These are phyloP conservation scores for Boletus pseudopeckii DNA, from an alignment of 768 basidiomycete species.

Conservation along the genomic window DNA sequence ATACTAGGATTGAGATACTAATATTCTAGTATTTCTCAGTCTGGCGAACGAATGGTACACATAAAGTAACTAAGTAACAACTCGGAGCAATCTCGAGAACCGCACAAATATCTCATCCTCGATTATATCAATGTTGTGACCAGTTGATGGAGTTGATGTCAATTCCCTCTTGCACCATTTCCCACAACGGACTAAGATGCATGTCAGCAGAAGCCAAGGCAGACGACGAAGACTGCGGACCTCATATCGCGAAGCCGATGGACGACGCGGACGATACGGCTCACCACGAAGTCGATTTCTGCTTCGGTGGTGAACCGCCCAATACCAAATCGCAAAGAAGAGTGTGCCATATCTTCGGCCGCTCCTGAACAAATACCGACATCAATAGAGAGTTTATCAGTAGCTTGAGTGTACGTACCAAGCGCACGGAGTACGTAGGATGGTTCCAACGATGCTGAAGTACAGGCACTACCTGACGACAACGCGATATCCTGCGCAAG, in stretches of 20 bases:
- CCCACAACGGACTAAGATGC: conserved; percentile 81
- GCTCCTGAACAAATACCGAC: conserved; percentile 51
- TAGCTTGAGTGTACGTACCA: conserved; percentile 43
- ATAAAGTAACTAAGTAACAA: conserved; percentile 6
- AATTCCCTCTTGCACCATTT: conserved; percentile 99
- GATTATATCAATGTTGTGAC: conserved; percentile 55
- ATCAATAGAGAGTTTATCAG: background rate
- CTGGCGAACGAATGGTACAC: conserved; percentile 10
- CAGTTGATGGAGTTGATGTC: conserved; percentile 94
- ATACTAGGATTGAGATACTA: background rate
- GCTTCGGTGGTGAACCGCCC: conserved; percentile 98
- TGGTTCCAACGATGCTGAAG: conserved; percentile 96
- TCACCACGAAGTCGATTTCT: conserved; percentile 92
- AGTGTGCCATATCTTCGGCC: conserved; percentile 99
- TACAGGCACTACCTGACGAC: conserved; percentile 97
- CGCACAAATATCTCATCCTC: background rate
- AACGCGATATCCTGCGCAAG: conserved; percentile 81
- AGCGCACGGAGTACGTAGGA: conserved; percentile 97
- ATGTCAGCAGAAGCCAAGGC: conserved; percentile 7
- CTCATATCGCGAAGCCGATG: conserved; percentile 91
- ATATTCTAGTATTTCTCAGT: background rate
- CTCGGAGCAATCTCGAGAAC: conserved; percentile 8
- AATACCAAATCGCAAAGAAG: conserved; percentile 94
- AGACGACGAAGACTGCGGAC: conserved; percentile 35
- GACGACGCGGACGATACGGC: conserved; percentile 85